Conservation (phyloP, 73 alveolate species). For the Diophrys sp. region DNA sequence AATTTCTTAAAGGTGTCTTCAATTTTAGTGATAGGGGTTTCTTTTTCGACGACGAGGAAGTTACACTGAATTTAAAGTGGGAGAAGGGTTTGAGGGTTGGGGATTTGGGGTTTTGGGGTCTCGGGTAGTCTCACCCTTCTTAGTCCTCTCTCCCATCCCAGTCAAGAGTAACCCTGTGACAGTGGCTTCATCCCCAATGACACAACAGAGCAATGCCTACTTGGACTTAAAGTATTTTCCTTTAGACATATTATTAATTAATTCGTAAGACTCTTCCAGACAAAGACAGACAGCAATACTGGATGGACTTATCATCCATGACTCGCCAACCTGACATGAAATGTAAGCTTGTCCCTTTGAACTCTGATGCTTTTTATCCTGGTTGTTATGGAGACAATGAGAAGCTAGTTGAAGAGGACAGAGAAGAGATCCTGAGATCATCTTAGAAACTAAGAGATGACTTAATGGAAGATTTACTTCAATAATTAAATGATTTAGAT, state of each 20-base stretch:
- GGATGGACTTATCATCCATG: slow-evolving; percentile 18
- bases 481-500: slow-evolving; percentile 41
- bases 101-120: slow-evolving; percentile 40
- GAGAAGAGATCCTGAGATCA: slow-evolving; percentile 48
- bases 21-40: slow-evolving; percentile 69
- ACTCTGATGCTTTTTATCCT: slow-evolving; percentile 8
- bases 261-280: slow-evolving; percentile 16
- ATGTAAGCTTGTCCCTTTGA: slow-evolving; percentile 23
- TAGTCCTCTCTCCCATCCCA: slow-evolving; percentile 96
- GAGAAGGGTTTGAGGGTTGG: too few relatives aligned
- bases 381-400: background rate
- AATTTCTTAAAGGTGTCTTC: slow-evolving; percentile 82
- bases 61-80: too few relatives aligned
- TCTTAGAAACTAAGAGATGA: slow-evolving; percentile 41
- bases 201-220: slow-evolving; percentile 79
- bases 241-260: slow-evolving; percentile 56
- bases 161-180: slow-evolving; percentile 95
- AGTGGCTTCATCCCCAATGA: slow-evolving; percentile 94
- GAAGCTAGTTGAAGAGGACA: slow-evolving; percentile 11
- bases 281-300: slow-evolving; percentile 4
- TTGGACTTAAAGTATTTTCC: slow-evolving; percentile 66
- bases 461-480: slow-evolving; percentile 14
- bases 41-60: too few relatives aligned
- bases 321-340: slow-evolving; percentile 15
- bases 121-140: slow-evolving; percentile 75